Evolutionary conservation across 225 moss, liverwort and hornwort species (phyloP).

Genomic region (Sphagnum contortum): DNA sequence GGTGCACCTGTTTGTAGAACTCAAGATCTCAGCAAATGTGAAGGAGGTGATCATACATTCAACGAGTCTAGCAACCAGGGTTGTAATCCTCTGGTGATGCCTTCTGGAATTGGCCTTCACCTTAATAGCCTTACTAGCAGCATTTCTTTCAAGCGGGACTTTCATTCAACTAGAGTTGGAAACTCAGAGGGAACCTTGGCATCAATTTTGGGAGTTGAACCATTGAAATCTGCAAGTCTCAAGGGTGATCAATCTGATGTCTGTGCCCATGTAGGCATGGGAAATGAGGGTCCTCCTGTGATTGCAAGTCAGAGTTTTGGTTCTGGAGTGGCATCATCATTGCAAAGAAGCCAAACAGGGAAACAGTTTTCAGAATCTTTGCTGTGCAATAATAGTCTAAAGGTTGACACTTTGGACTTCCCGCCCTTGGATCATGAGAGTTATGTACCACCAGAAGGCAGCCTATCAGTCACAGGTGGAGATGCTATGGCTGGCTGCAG

Average conservation of each 20-base stretch:
- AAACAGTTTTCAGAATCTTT: constrained; percentile 11
- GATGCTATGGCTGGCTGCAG: constrained; percentile 13
- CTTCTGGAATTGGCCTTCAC: constrained; percentile 78
- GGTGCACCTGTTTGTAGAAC: constrained; percentile 16
- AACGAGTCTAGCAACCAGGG: constrained; percentile 17
- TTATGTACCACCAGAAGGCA: constrained; percentile 22
- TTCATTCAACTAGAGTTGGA: constrained; percentile 20
- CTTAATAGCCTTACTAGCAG: constrained; percentile 68
- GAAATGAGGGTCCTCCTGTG: constrained; percentile 25
- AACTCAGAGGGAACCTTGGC: constrained; percentile 55
- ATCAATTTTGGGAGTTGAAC: constrained; percentile 52
- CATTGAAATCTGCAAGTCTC: constrained; percentile 17
- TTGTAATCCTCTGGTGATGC: constrained; percentile 30
- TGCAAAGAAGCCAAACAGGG: constrained; percentile 31
- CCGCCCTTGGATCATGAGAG: constrained; percentile 28
- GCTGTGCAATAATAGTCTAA: constrained; percentile 15
- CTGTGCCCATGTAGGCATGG: constrained; percentile 21
- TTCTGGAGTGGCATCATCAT: constrained; percentile 32
- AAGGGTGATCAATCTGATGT: constrained; percentile 14
- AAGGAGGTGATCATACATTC: constrained; percentile 15
- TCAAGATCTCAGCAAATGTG: constrained; percentile 17
- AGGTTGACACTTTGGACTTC: constrained; percentile 25
- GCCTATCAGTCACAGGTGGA: constrained; percentile 17
- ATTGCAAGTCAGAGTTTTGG: constrained; percentile 26
- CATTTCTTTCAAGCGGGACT: constrained; percentile 27